phyloP scores from a whole-genome alignment of 2,329 filamentous ascomycete genomes.

The Coniochaeta sp. region DNA sequence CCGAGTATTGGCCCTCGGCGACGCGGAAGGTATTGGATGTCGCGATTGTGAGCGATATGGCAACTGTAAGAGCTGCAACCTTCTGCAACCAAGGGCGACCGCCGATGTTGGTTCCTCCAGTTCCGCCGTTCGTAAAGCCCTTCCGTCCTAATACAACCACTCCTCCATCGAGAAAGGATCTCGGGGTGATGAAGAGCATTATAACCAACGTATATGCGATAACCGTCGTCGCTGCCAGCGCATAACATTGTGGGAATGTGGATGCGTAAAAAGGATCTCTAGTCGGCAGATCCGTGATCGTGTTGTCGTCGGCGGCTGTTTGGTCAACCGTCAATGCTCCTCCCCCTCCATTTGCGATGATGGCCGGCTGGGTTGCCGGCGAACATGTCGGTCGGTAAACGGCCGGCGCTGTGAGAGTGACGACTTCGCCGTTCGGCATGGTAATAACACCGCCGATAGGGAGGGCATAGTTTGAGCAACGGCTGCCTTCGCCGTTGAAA shows the following conservation, averaged over 20 bases:
- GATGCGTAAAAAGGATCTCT: constrained; percentile 90
- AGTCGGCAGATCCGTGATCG: constrained; percentile 25
- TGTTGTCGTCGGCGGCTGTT: constrained; percentile 12
- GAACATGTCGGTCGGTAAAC: constrained; percentile 53
- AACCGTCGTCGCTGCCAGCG: constrained; percentile 83
- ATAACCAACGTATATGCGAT: constrained; percentile 88
- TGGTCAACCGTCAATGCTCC: constrained; percentile 23
- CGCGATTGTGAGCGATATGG: constrained; percentile 86
- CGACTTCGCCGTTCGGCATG: constrained; percentile 32
- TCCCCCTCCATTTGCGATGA: constrained; percentile 32
- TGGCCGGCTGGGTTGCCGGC: constrained; percentile 27
- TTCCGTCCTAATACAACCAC: constrained; percentile 72
- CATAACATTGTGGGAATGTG: constrained; percentile 87
- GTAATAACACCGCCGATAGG: constrained; percentile 16
- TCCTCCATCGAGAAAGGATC: constrained; percentile 83
- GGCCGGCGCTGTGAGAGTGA: constrained; percentile 52
- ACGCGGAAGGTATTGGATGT: constrained; percentile 86
- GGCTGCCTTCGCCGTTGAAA: constrained; percentile 9
- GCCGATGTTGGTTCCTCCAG: constrained; percentile 74
- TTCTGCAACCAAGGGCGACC: constrained; percentile 92
- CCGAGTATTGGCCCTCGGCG: constrained; percentile 71
- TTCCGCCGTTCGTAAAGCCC: constrained; percentile 78
- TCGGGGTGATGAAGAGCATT: constrained; percentile 89
- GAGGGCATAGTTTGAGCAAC: constrained; percentile 14
- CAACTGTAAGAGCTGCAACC: constrained; percentile 64